Conservation (phyloP, 208 protist species). For the Crithidia brevicula region DNA sequence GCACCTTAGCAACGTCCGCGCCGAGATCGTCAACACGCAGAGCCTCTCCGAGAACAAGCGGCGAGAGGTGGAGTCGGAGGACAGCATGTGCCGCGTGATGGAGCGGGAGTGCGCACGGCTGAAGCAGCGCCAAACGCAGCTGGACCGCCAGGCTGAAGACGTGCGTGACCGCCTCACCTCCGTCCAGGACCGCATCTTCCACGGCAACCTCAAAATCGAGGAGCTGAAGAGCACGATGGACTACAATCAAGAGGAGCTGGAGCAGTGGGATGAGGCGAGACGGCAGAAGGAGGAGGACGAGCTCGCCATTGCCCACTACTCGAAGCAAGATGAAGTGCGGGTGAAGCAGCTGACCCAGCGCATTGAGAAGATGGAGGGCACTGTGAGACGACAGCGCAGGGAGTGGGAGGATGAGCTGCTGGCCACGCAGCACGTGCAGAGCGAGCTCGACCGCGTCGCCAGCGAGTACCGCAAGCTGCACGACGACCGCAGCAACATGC, state of each 20-base stretch:
- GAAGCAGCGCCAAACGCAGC: slow-evolving; percentile 49
- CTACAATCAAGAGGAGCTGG: slow-evolving; percentile 95
- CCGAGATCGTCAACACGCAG: slow-evolving; percentile 91
- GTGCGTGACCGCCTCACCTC: slow-evolving; percentile 70
- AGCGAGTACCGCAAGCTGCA: slow-evolving; percentile 91
- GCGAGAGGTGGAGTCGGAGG: slow-evolving; percentile 91
- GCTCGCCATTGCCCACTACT: slow-evolving; percentile 90
- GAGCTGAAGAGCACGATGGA: slow-evolving; percentile 89
- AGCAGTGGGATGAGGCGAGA: slow-evolving; percentile 94
- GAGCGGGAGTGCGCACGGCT: slow-evolving; percentile 87
- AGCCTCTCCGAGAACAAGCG: slow-evolving; percentile 85
- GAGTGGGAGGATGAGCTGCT: slow-evolving; percentile 80
- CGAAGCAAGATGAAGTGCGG: slow-evolving; percentile 87
- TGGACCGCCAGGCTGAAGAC: slow-evolving; percentile 57
- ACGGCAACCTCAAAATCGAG: slow-evolving; percentile 92
- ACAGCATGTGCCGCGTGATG: slow-evolving; percentile 89
- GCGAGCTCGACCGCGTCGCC: slow-evolving; percentile 93
- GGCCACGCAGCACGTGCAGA: slow-evolving; percentile 85
- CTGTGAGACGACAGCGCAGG: slow-evolving; percentile 55
- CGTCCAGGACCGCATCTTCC: slow-evolving; percentile 89
- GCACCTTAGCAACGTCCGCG: slow-evolving; percentile 91
- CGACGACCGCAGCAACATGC: slow-evolving; percentile 82
- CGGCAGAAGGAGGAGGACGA: slow-evolving; percentile 95
- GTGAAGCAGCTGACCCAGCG: slow-evolving; percentile 83
- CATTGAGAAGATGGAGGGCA: slow-evolving; percentile 77